Percentiles rank a stretch among this genome's conserved stretches.
Conservation (phyloP, 2,329 filamentous ascomycete genomes). For the Tolypocladium album region DNA sequence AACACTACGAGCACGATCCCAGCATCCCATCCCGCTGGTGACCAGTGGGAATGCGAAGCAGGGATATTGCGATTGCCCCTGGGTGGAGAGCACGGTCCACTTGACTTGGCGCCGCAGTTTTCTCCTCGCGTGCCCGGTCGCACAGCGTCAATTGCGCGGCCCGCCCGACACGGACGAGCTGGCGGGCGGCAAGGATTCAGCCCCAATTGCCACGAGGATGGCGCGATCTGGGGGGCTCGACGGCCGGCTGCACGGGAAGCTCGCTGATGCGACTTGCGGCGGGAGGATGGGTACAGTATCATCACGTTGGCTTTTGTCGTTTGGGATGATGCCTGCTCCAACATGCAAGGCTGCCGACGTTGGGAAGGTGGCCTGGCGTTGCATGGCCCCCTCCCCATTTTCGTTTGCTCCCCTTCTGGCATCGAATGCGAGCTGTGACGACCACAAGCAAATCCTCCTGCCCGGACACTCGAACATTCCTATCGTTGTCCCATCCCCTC, state of each 20-base stretch:
- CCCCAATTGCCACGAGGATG: conserved; percentile 6
- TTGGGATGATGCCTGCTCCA: neutral
- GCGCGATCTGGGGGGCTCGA: conserved; percentile 1
- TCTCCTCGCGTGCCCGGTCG: neutral
- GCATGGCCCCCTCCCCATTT: neutral
- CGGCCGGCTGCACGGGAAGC: neutral
- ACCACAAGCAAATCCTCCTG: neutral
- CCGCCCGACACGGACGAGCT: neutral
- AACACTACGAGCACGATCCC: conserved; percentile 5
- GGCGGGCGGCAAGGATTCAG: neutral
- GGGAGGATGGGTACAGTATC: neutral
- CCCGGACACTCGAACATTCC: neutral
- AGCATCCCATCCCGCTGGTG: conserved; percentile 13
- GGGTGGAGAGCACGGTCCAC: conserved; percentile 4
- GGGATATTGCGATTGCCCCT: neutral
- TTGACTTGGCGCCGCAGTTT: neutral
- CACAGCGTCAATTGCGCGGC: neutral
- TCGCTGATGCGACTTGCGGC: neutral
- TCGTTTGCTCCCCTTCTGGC: neutral
- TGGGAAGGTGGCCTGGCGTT: neutral
- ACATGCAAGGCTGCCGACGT: neutral
- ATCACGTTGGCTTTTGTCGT: neutral
- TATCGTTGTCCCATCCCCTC: neutral
- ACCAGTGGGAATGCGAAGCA: neutral
- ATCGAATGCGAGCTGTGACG: neutral